These are phyloP conservation scores for Dorcoceras hygrometricum DNA, from an alignment of 257 asterid genomes.

Conservation along the genomic window DNA sequence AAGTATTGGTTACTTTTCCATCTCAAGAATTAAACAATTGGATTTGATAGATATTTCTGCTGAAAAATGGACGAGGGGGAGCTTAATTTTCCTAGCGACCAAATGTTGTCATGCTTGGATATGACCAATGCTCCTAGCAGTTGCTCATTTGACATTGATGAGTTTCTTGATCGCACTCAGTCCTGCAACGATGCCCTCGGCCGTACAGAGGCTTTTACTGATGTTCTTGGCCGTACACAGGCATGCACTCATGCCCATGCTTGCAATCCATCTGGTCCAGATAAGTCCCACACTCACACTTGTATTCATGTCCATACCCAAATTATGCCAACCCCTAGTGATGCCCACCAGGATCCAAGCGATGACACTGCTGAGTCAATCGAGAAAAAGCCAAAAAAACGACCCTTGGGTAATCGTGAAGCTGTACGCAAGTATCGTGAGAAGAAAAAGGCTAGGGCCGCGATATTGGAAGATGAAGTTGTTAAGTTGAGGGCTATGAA, in stretches of 20 bases:
- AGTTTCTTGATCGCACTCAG: constrained; percentile 45
- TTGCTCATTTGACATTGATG: constrained; percentile 59
- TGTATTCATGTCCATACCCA: constrained; percentile 96
- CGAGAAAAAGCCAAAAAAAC: constrained; percentile 57
- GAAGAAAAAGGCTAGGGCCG: constrained; percentile 89
- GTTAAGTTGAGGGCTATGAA: constrained; percentile 67
- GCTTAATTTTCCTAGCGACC: constrained; percentile 47
- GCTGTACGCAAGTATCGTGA: constrained; percentile 98
- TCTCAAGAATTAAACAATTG: background rate
- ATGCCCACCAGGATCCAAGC: constrained; percentile 55
- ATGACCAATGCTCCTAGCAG: constrained; percentile 31
- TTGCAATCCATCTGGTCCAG: constrained; percentile 92
- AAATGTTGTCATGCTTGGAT: constrained; percentile 49
- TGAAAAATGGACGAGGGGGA: constrained; percentile 47
- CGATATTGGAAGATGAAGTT: constrained; percentile 89
- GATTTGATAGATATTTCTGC: constrained; percentile 20
- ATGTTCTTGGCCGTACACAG: constrained; percentile 54
- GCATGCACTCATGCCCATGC: constrained; percentile 95
- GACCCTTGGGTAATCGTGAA: constrained; percentile 84
- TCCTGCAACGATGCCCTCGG: constrained; percentile 52
- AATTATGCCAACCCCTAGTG: constrained; percentile 64
- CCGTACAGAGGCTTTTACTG: constrained; percentile 49
- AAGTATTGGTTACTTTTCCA: background rate
- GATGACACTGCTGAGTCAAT: constrained; percentile 93
- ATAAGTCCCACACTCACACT: constrained; percentile 73